These are phyloP conservation scores for Acidomyces sp. DNA, from an alignment of 495 filamentous ascomycete species.

Conservation along the genomic window DNA sequence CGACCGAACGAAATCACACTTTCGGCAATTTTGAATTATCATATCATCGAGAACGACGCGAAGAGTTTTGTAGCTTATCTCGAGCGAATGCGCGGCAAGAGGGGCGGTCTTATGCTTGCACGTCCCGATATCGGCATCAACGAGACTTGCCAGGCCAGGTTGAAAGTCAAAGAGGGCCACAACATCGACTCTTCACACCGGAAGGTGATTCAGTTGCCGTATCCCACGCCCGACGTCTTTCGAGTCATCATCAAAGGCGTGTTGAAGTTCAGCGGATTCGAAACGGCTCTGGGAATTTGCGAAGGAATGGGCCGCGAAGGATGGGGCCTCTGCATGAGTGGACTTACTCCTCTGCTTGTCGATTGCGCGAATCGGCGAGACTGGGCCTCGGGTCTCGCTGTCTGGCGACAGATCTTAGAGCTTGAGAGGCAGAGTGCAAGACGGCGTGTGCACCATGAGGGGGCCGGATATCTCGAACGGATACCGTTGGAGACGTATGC, in stretches of 20 bases:
- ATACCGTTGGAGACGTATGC: constrained; percentile 8
- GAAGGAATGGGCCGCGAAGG: constrained; percentile 25
- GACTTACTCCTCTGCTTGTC: constrained; percentile 21
- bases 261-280: constrained; percentile 25
- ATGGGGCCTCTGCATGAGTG: constrained; percentile 24
- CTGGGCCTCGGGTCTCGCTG: constrained; percentile 19
- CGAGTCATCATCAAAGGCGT: constrained; percentile 23
- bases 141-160: constrained; percentile 12
- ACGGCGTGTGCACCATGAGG: background rate
- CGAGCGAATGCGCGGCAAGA: constrained; percentile 22
- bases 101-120: constrained; percentile 23
- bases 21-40: constrained; percentile 43
- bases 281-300: constrained; percentile 22
- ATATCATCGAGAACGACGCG: constrained; percentile 23
- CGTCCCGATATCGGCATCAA: constrained; percentile 22
- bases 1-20: constrained; percentile 42
- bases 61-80: constrained; percentile 20
- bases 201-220: constrained; percentile 27
- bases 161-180: constrained; percentile 5
- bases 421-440: background rate
- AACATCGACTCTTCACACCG: too few relatives aligned
- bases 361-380: constrained; percentile 21
- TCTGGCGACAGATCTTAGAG: constrained; percentile 24
- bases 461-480: constrained; percentile 1
- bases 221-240: constrained; percentile 25